Percentiles rank a stretch among this genome's conserved stretches.
Evolutionary conservation across 2,329 filamentous ascomycete genomes (phyloP).

Genomic region (Fusarium transvaalense): DNA sequence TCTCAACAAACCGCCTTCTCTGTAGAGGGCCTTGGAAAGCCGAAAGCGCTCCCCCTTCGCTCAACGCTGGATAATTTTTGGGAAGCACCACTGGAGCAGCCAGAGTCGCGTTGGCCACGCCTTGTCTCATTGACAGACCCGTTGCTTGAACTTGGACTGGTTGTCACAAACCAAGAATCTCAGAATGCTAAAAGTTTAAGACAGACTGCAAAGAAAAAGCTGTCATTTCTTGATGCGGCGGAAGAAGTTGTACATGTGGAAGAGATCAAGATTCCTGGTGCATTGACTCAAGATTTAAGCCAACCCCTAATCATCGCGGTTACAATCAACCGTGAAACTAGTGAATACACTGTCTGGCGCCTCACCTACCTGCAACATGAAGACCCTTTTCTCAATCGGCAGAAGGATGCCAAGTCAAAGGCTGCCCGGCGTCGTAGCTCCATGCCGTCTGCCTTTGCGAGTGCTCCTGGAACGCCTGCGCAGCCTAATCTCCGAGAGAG

Average conservation of each 20-base stretch:
- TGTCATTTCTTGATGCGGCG: slow-evolving; percentile 74
- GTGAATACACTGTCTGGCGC: slow-evolving; percentile 87
- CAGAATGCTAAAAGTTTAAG: slow-evolving; percentile 45
- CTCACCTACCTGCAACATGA: slow-evolving; percentile 81
- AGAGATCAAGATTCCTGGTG: slow-evolving; percentile 68
- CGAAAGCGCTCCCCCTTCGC: slow-evolving; percentile 66
- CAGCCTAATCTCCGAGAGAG: slow-evolving; percentile 80
- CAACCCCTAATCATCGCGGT: slow-evolving; percentile 78
- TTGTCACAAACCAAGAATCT: slow-evolving; percentile 72
- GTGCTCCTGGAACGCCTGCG: slow-evolving; percentile 82
- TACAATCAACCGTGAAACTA: slow-evolving; percentile 82
- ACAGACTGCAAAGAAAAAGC: slow-evolving; percentile 57
- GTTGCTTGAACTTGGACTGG: slow-evolving; percentile 84
- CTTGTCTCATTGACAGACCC: slow-evolving; percentile 89
- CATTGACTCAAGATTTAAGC: slow-evolving; percentile 52
- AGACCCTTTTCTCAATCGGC: slow-evolving; percentile 64
- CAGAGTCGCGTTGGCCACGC: slow-evolving; percentile 75
- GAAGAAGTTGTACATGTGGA: slow-evolving; percentile 91
- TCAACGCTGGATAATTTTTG: slow-evolving; percentile 70
- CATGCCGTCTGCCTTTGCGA: slow-evolving; percentile 76
- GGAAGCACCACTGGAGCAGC: slow-evolving; percentile 65
- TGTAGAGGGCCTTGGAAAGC: slow-evolving; percentile 67
- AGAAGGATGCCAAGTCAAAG: slow-evolving; percentile 61
- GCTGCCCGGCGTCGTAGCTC: slow-evolving; percentile 69
- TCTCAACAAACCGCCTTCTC: slow-evolving; percentile 67